Base-by-base conservation (phyloP, 768 basidiomycete species). In the Sistotremastrum suecicum region DNA sequence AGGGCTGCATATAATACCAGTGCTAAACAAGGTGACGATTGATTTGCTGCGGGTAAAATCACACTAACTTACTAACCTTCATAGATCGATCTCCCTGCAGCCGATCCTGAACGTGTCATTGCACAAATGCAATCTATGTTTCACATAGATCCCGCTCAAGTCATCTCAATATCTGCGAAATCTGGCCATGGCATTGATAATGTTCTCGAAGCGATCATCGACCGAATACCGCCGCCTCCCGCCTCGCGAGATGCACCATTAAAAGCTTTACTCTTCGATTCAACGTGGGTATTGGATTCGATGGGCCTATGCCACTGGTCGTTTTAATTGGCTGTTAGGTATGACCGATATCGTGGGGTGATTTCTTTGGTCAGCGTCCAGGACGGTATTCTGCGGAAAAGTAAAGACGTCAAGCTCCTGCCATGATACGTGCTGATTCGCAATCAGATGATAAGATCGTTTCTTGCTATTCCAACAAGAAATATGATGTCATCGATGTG, bases 311-410 rank as follows among this genome's bases (percentile, higher is more conserved):
- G 40, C 12, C 6, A 37, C 33, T 45, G 12, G 42, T 56, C 38
- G 50, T 54, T 54, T 47, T 39, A 46, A 36, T 44, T 43, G 29
- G 9, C 39, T 30, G 11, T 41, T 49, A 94, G 90, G 47, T 97
- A 92, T 60, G 95, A 99, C 60, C 76, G 83, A 50, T 99, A 90
- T 62, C 77, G 92, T 47, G 95, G 95, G 7, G 95, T 98, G 20
- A 91, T 99, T 41, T 94, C 89, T 2, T 66, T 98, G 32, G 74
- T 98, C 34, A 85, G 76, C 52, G 62, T 99, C 12, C 79, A 84
- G 54, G 72, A 76, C 45, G 95, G 95, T 2, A 63, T 79, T 11
- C 65, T 98, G 39, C 74, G 75, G 39, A 94, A 86, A 72, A 90
- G 90, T 83, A 54, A 31, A 54, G 50, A 28, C 12, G 39, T 29